phyloP scores from a whole-genome alignment of 2,329 filamentous ascomycete genomes.

The Trichocomaceae sp. region DNA sequence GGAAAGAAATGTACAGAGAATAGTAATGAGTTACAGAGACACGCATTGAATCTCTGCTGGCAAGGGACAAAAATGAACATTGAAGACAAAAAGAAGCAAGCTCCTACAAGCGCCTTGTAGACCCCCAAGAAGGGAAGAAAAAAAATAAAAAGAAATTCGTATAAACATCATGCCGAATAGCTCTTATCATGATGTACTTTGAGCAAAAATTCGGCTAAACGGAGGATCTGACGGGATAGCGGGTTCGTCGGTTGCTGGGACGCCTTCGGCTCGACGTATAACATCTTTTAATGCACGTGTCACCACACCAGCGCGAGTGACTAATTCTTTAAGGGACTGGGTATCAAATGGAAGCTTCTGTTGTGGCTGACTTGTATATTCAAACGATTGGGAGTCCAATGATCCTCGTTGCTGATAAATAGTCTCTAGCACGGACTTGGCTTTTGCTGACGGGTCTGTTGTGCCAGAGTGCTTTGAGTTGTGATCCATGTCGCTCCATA shows the following conservation, averaged over 20 bases:
- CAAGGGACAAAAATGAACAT: neutral
- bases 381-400: constrained; percentile 20
- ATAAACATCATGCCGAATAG: neutral
- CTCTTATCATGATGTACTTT: constrained; percentile 12
- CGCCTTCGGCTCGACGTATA: constrained; percentile 45
- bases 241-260: constrained; percentile 26
- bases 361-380: constrained; percentile 21
- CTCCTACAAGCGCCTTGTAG: neutral
- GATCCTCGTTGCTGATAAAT: constrained; percentile 46
- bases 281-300: constrained; percentile 45
- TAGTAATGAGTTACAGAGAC: constrained; percentile 5
- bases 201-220: constrained; percentile 44
- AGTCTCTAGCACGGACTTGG: constrained; percentile 56
- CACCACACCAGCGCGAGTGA: constrained; percentile 45
- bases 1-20: constrained; percentile 10
- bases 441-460: constrained; percentile 53
- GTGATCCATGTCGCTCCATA: constrained; percentile 22
- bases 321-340: constrained; percentile 56
- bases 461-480: constrained; percentile 36
- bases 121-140: neutral
- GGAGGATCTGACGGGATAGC: constrained; percentile 35
- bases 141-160: neutral
- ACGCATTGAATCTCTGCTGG: neutral
- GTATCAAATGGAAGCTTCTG: constrained; percentile 61
- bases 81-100: neutral